These are phyloP conservation scores for Stephania japonica DNA, from an alignment of 164 flowering plant species.

Conservation along the genomic window DNA sequence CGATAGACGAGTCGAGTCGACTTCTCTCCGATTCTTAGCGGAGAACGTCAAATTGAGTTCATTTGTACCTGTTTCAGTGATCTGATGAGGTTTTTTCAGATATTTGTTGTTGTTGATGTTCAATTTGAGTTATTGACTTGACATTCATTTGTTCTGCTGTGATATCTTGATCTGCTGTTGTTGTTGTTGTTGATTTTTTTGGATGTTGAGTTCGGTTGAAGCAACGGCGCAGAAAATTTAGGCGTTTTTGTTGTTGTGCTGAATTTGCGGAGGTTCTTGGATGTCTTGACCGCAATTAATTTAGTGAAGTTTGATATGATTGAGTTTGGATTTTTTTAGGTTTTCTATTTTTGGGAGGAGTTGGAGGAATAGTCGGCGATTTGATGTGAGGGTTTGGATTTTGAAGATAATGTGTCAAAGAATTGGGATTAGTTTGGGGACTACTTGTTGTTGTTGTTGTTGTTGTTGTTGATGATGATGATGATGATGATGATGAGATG, in stretches of 20 bases:
- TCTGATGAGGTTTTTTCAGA: neutral
- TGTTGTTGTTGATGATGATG: neutral
- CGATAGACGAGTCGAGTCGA: too few species aligned
- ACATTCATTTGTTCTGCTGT: neutral
- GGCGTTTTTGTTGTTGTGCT: neutral
- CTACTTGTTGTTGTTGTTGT: neutral
- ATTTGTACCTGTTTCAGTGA: too few species aligned
- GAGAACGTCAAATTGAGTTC: neutral
- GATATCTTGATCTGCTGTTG: neutral
- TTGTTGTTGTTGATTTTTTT: neutral
- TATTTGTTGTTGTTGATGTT: constrained; percentile 1
- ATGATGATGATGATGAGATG: neutral
- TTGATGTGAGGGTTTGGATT: neutral
- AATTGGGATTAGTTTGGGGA: neutral
- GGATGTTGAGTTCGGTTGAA: neutral
- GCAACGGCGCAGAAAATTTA: neutral
- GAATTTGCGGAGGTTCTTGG: neutral
- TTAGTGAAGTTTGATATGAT: neutral
- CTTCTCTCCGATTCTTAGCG: neutral
- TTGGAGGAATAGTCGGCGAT: constrained; percentile 1
- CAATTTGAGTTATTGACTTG: neutral
- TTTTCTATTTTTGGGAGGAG: neutral
- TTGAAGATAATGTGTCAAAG: neutral
- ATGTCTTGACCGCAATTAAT: neutral
- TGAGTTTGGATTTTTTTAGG: constrained; percentile 1